Evolutionary conservation across 2,329 filamentous ascomycete species (phyloP), one percentile per base, ranked within the genome.

Genomic region (Bipolaris bicolor): DNA sequence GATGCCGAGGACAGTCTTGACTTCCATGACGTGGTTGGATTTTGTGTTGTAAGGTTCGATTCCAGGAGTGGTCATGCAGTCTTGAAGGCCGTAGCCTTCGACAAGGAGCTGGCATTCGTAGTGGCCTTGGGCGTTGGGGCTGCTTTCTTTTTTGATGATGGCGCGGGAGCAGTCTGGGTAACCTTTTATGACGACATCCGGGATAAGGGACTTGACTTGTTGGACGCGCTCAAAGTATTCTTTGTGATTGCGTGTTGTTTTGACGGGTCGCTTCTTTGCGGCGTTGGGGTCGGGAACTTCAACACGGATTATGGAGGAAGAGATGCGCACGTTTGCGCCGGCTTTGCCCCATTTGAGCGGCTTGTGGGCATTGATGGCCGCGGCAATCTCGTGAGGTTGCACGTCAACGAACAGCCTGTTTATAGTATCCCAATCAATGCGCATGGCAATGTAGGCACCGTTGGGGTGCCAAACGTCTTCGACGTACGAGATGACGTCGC

Each of bases 1-100:
- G 68, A 99, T 97, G 48, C 95, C 95, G 3, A 99, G 86, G 0
- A 98, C 88, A 22, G 95, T 88, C 34, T 86, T 84, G 68, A 88
- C 89, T 78, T 99, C 95, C 85, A 97, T 91, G 65, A 99, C 88
- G 70, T 88, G 92, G 81, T 99, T 99, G 61, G 90, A 89, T 7
- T 83, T 84, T 2, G 88, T 90, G 65, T 84, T 81, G 18, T 86
- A 88, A 54, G 93, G 92, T 54, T 96, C 83, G 5, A 99, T 90
- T 62, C 95, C 95, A 61, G 93, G 90, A 0, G 95, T 99, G 9
- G 88, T 96, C 89, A 99, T 96, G 79, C 93, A 97, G 29, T 87
- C 85, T 41, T 87, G 86, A 48, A 99, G 82, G 0, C 95, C 95
- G 76, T 99, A 98, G 1, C 95, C 95, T 83, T 98, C 95, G 3